phyloP scores from a whole-genome alignment of 345 rosid genomes.

The Arabidopsis arenosa region DNA sequence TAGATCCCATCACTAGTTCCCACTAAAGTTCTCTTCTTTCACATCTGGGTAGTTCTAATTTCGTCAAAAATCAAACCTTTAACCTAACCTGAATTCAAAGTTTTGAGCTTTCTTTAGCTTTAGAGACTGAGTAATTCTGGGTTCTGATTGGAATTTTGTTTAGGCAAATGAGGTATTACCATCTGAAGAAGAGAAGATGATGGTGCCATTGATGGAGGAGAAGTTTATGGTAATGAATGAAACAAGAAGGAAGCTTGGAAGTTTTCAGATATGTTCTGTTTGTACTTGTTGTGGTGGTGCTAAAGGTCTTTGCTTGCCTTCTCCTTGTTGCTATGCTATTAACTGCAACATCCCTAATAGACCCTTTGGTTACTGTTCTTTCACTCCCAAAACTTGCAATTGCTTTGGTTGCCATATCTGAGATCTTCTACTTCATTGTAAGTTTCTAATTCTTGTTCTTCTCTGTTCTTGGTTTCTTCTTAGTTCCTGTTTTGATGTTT shows the following conservation, averaged over 20 bases:
- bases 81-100: constrained; percentile 16
- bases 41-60: constrained; percentile 38
- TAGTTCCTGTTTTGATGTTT: constrained; percentile 6
- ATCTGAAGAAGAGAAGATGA: constrained; percentile 45
- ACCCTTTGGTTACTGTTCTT: constrained; percentile 96
- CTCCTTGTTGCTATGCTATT: constrained; percentile 97
- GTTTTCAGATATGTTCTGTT: constrained; percentile 88
- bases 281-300: constrained; percentile 98
- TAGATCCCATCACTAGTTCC: constrained; percentile 39
- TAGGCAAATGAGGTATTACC: constrained; percentile 56
- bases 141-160: constrained; percentile 9
- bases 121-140: background rate
- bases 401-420: constrained; percentile 92
- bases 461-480: background rate
- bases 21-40: background rate
- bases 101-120: constrained; percentile 19
- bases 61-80: constrained; percentile 41
- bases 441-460: constrained; percentile 4
- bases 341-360: constrained; percentile 97
- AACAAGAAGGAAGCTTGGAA: constrained; percentile 78
- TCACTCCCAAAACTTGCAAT: constrained; percentile 95
- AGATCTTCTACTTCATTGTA: constrained; percentile 29
- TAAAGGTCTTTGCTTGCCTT: constrained; percentile 75
- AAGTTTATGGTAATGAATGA: constrained; percentile 74
- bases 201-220: constrained; percentile 64